phyloP scores from a whole-genome alignment of 352 stramenopile species.

The Pythium scleroteichum region DNA sequence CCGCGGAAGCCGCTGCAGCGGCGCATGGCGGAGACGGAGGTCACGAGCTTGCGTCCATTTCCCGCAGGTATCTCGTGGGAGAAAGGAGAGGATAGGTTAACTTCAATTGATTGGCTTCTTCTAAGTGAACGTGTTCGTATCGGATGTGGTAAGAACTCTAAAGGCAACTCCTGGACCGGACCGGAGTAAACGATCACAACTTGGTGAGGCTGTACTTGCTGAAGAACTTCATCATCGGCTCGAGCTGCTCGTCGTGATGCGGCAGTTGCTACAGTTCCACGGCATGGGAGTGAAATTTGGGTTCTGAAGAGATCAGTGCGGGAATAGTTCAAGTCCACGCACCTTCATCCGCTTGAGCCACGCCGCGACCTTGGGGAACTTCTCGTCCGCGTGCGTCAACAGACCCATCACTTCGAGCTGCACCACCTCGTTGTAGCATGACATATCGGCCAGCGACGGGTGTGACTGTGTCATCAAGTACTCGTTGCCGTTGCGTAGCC shows the following conservation, averaged over 20 bases:
- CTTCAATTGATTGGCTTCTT: constrained; percentile 47
- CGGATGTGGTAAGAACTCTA: constrained; percentile 45
- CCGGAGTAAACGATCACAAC: constrained; percentile 39
- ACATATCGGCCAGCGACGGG: constrained; percentile 66
- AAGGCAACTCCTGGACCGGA: no score
- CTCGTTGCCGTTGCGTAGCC: constrained; percentile 56
- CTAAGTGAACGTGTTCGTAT: constrained; percentile 50
- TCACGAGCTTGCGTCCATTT: no score
- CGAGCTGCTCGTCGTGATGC: constrained; percentile 65
- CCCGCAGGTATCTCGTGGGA: no score
- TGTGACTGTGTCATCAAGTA: constrained; percentile 61
- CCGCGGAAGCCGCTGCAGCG: no score
- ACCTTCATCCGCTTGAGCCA: constrained; percentile 83
- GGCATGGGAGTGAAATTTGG: constrained; percentile 2
- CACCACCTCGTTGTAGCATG: constrained; percentile 77
- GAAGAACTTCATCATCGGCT: constrained; percentile 69
- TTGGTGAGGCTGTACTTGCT: constrained; percentile 66
- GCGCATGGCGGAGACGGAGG: no score
- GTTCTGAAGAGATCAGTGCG: neutral
- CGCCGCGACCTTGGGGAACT: constrained; percentile 52
- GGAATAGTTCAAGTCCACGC: neutral
- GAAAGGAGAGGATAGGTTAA: no score
- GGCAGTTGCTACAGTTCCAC: constrained; percentile 42
- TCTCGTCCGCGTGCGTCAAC: constrained; percentile 40
- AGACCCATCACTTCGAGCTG: constrained; percentile 73